Evolutionary conservation across 495 filamentous ascomycete genomes (phyloP), one percentile per base, ranked within the genome.

Genomic region (Neurospora sp.): DNA sequence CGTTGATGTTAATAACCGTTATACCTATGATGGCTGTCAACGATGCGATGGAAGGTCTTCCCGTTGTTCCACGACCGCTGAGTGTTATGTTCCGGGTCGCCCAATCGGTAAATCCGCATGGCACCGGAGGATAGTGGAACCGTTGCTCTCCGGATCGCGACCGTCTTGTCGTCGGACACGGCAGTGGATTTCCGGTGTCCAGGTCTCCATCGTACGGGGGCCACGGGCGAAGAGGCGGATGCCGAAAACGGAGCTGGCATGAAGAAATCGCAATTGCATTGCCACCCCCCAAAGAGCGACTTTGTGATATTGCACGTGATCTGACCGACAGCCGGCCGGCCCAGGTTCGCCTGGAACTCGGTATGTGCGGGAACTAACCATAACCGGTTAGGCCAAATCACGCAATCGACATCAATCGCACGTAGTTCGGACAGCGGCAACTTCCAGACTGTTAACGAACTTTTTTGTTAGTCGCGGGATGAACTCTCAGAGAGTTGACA

Each of bases 361-460:
- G 54, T 3, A 0, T 66, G 54, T 35, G 54, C 54, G 54, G 54
- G 2, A 35, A 66, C 54, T 66, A 3, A 9, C 74, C 70, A 31
- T 20, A 78, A 39, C 3, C 2, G 77, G 69, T 66, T 81, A 79
- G 78, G 70, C 48, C 20, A 5, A 74, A 79, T 79, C 77, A 78
- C 78, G 78, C 77, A 40, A 79, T 79, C 74, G 72, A 70, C 72
- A 62, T 74, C 76, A n/a, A 74, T 74, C 72, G 72, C 72, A 73
- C 40, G 71, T 70, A 75, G 48, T 70, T 77, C 74, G 74, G 73
- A 70, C 72, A 39, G 69, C 62, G 69, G 72, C 66, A 72, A 75
- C 27, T 66, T 35, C 27, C 27, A 31, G 11, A 62, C 46, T 54
- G 23, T 31, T 35, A 8, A 10, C n/a, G 11, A 44, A n/a, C 12